These are phyloP conservation scores for Penicillium pulvis DNA, from an alignment of 495 filamentous ascomycete genomes.

Conservation along the genomic window DNA sequence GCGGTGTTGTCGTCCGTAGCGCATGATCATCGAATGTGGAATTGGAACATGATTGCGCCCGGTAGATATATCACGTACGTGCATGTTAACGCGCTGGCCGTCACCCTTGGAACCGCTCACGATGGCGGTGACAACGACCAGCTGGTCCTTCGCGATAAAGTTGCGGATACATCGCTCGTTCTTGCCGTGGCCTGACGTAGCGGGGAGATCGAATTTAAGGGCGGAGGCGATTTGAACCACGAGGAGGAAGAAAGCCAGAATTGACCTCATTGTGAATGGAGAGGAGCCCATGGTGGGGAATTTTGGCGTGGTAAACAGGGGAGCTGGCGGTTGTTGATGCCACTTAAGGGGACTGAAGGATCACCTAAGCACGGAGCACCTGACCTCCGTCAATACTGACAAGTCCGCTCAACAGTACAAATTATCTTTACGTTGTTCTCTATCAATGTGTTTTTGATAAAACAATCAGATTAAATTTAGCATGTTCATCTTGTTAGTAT, in stretches of 20 bases:
- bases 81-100: slow-evolving; percentile 92
- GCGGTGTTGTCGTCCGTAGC: not conserved
- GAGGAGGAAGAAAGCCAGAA: slow-evolving; percentile 39
- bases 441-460: not conserved
- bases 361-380: slow-evolving; percentile 19
- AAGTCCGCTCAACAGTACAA: not conserved
- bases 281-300: slow-evolving; percentile 37
- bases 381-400: not conserved
- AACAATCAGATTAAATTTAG: not conserved
- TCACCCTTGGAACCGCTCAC: slow-evolving; percentile 84
- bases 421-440: not conserved
- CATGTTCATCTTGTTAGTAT: not conserved
- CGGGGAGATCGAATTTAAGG: slow-evolving; percentile 90
- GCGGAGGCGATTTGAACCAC: slow-evolving; percentile 66
- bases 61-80: slow-evolving; percentile 60
- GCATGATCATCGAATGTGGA: not conserved
- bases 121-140: slow-evolving; percentile 97
- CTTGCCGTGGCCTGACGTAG: slow-evolving; percentile 57
- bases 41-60: not conserved
- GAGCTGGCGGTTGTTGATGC: slow-evolving; percentile 35
- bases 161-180: slow-evolving; percentile 92
- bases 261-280: slow-evolving; percentile 37
- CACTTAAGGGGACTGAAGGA: slow-evolving; percentile 33
- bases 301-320: slow-evolving; percentile 31
- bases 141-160: slow-evolving; percentile 88